Evolutionary conservation across 164 flowering plant genomes (phyloP).

Genomic region (Nymphaea thermarum): DNA sequence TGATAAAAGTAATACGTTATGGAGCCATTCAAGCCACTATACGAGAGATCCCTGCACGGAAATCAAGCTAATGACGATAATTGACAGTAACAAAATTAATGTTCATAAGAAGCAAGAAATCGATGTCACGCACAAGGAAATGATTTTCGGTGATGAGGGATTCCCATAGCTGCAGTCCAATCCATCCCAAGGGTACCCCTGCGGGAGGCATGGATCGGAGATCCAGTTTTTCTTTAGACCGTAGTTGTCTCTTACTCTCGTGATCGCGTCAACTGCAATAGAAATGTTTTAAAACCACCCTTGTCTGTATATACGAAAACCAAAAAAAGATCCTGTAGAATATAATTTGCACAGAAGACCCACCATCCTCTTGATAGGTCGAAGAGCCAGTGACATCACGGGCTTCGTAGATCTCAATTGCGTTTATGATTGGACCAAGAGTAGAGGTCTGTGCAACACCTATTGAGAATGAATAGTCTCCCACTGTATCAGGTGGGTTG

Average conservation of each 20-base stretch:
- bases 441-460: too few species aligned
- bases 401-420: constrained; percentile 22
- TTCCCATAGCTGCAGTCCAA: constrained; percentile 19
- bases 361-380: constrained; percentile 13
- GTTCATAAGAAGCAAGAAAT: too few species aligned
- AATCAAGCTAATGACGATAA: too few species aligned
- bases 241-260: too few species aligned
- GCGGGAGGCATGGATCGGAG: constrained; percentile 45
- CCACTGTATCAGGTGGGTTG: too few species aligned
- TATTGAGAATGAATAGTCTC: too few species aligned
- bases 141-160: constrained; percentile 6
- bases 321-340: too few species aligned
- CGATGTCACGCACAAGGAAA: constrained; percentile 23
- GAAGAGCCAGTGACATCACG: constrained; percentile 8
- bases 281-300: too few species aligned
- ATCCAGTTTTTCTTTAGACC: constrained; percentile 28
- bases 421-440: constrained; percentile 39
- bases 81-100: neutral
- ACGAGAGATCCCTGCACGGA: neutral
- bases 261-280: too few species aligned
- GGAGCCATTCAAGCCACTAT: neutral
- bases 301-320: too few species aligned
- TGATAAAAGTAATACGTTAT: too few species aligned
- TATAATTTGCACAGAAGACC: too few species aligned
- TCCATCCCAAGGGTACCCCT: constrained; percentile 26